phyloP scores from a whole-genome alignment of 805 yeast species.

The Diddensiella santjacobensis region DNA sequence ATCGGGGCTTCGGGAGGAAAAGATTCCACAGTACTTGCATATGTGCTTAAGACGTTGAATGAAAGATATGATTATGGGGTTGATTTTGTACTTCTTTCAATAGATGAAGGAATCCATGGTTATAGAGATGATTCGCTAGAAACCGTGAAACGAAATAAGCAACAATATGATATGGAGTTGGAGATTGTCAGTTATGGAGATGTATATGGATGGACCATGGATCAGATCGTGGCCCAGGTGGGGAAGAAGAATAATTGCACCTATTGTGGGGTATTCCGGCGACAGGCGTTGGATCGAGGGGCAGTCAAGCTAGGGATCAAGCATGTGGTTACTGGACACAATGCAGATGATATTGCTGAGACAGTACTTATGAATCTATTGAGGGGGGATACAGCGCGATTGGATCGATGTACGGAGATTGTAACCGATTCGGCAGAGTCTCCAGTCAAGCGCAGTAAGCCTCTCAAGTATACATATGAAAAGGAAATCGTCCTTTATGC shows the following conservation, averaged over 20 bases:
- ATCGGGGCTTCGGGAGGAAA: constrained; percentile 99
- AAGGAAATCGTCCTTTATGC: constrained; percentile 97
- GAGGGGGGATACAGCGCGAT: constrained; percentile 92
- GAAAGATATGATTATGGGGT: constrained; percentile 86
- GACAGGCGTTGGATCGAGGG: constrained; percentile 96
- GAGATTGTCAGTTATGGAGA: constrained; percentile 83
- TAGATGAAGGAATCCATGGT: constrained; percentile 97
- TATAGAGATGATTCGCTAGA: constrained; percentile 96
- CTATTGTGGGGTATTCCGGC: constrained; percentile 93
- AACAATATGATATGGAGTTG: constrained; percentile 75
- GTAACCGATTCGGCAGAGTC: constrained; percentile 77
- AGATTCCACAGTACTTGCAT: constrained; percentile 93
- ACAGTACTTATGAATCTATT: constrained; percentile 92
- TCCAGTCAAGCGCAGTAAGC: constrained; percentile 90
- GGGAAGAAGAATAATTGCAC: constrained; percentile 95
- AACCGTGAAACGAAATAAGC: constrained; percentile 89
- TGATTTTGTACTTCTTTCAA: constrained; percentile 74
- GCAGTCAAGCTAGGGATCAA: constrained; percentile 78
- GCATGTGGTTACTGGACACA: constrained; percentile 97
- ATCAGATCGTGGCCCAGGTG: constrained; percentile 90
- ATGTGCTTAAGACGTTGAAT: constrained; percentile 78
- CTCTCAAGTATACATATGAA: constrained; percentile 92
- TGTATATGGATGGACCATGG: constrained; percentile 97
- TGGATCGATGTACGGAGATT: constrained; percentile 83
- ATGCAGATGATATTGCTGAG: constrained; percentile 99